Base-by-base conservation (phyloP, 371 early-diverging fungal genomes). In the Syncephalastrum sp. region DNA sequence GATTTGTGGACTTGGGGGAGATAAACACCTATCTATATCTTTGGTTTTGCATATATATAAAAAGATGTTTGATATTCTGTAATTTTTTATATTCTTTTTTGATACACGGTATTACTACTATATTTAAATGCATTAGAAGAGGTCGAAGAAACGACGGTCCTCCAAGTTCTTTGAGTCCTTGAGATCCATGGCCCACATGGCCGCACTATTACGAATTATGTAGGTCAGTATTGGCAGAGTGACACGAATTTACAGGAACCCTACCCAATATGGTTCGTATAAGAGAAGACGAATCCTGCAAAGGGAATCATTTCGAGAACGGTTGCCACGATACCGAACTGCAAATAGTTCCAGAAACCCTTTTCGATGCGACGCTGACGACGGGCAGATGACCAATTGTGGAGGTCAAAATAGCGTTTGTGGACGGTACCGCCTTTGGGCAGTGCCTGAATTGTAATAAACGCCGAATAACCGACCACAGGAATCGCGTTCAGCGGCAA, bases 221-320 rank as follows among this genome's bases (percentile, higher is more conserved):
- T 4, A 3, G 27, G 27, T 27, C 3, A 27, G 5, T 5, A 27
- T 27, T 27, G 27, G 3, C 5, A 27, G 38, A 23, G 47, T 15
- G 46, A n/a, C 13, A 17, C 21, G 15, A 42, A 49, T 10, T 21
- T 13, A 24, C 19, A 41, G 16, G 45, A 41, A 21, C 43, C 54
- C 66, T 67, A 75, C 75, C 77, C 77, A 27, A 77, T 62, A 17
- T 70, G 65, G 45, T 73, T 77, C 10, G 77, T 73, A 54, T 73
- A 77, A 44, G 67, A 63, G 50, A 77, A 77, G 42, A 72, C 33
- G 56, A 67, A 73, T 1, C 77, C 77, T 16, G 60, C 60, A 67
- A 72, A 68, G 12, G 77, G 77, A 7, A 73, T 55, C 77, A 77
- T 77, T 38, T 77, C 77, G 45, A 77, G 48, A 0, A 58, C 47